A percentile compares a stretch with the other conserved stretches of the same genome.
phyloP scores from a whole-genome alignment of 2,329 filamentous ascomycete species.

The Ceratocystis albifundus region DNA sequence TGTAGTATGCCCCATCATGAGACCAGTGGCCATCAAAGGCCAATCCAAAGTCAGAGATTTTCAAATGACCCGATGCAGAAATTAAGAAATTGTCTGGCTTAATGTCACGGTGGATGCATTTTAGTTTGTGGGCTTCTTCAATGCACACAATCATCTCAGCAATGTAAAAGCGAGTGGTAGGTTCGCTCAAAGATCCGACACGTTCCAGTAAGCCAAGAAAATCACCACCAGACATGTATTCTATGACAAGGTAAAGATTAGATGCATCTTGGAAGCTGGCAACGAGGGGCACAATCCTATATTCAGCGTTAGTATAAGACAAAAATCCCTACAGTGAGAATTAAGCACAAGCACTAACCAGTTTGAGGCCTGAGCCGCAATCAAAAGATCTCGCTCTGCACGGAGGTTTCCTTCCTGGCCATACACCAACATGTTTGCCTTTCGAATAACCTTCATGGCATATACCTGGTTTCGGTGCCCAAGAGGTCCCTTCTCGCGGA shows the following conservation, averaged over 20 bases:
- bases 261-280: slow-evolving; percentile 77
- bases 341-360: slow-evolving; percentile 42
- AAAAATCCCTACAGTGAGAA: neutral
- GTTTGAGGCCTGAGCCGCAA: slow-evolving; percentile 72
- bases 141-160: slow-evolving; percentile 95
- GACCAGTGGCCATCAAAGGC: slow-evolving; percentile 94
- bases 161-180: slow-evolving; percentile 71
- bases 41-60: slow-evolving; percentile 92
- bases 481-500: slow-evolving; percentile 47
- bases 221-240: slow-evolving; percentile 95
- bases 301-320: neutral
- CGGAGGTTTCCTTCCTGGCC: slow-evolving; percentile 86
- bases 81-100: slow-evolving; percentile 98
- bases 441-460: slow-evolving; percentile 95
- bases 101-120: slow-evolving; percentile 88
- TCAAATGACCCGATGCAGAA: slow-evolving; percentile 74
- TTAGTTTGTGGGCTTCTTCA: slow-evolving; percentile 77
- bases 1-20: slow-evolving; percentile 79
- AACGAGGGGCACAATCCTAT: slow-evolving; percentile 72
- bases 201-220: slow-evolving; percentile 79
- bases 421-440: slow-evolving; percentile 82
- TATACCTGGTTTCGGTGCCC: slow-evolving; percentile 48
- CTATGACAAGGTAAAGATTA: slow-evolving; percentile 89
- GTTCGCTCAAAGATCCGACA: slow-evolving; percentile 70
- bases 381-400: slow-evolving; percentile 84